Conservation (phyloP, 2,329 filamentous ascomycete genomes). For the Apiospora marii region DNA sequence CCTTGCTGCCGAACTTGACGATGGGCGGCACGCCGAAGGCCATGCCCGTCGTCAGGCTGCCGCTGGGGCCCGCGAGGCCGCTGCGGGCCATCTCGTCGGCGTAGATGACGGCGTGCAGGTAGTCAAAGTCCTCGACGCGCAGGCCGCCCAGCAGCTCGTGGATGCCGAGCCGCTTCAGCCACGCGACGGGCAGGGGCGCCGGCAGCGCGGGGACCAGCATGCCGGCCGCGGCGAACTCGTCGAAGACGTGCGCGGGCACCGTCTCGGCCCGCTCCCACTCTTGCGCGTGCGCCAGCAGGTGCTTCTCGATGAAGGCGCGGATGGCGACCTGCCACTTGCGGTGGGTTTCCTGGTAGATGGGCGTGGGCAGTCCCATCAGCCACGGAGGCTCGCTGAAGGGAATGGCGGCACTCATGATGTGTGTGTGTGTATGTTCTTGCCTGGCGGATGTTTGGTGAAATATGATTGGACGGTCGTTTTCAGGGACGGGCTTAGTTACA, state of each 20-base stretch:
- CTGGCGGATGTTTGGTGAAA: not conserved
- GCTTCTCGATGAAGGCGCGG: constrained; percentile 69
- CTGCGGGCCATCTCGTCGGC: constrained; percentile 73
- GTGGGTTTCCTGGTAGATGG: constrained; percentile 74
- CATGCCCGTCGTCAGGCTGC: constrained; percentile 74
- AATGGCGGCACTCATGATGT: constrained; percentile 44
- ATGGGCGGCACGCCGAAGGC: constrained; percentile 77
- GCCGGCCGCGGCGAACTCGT: constrained; percentile 68
- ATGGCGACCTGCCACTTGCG: constrained; percentile 72
- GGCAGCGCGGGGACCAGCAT: constrained; percentile 77
- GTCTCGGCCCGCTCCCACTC: constrained; percentile 75
- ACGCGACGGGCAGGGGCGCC: constrained; percentile 71
- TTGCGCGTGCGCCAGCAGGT: constrained; percentile 67
- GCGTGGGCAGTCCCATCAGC: constrained; percentile 72
- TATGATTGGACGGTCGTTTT: not conserved
- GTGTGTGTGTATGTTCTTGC: not conserved
- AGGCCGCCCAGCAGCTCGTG: constrained; percentile 70
- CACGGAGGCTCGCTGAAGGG: constrained; percentile 80
- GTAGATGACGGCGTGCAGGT: constrained; percentile 75
- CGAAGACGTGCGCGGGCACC: constrained; percentile 70
- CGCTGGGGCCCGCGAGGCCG: constrained; percentile 69
- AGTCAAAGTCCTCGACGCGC: constrained; percentile 78
- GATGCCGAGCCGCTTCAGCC: constrained; percentile 72
- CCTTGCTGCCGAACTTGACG: constrained; percentile 69
- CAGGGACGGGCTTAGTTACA: not conserved